phyloP scores from a whole-genome alignment of 2,329 filamentous ascomycete genomes.

The Myrmaecium sp. region DNA sequence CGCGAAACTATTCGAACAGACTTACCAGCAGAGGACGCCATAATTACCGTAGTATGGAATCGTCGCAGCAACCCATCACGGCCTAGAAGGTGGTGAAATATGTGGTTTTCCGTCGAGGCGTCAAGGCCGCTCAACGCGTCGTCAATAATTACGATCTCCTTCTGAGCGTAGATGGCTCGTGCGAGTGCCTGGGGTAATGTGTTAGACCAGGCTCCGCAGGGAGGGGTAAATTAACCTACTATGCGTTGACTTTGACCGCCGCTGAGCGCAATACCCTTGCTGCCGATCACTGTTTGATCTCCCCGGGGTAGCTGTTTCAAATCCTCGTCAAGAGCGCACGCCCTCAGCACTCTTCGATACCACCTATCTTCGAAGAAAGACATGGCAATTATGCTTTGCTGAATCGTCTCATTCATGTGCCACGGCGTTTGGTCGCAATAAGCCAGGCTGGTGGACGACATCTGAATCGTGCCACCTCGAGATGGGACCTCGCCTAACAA shows the following conservation, averaged over 20 bases:
- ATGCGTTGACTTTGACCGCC: slow-evolving; percentile 37
- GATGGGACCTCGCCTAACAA: slow-evolving; percentile 17
- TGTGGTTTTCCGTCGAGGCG: slow-evolving; percentile 29
- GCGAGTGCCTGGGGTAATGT: too few species aligned
- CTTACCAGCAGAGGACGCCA: slow-evolving; percentile 16
- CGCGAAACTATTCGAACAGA: not conserved
- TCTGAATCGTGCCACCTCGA: slow-evolving; percentile 14
- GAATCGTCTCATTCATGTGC: slow-evolving; percentile 20
- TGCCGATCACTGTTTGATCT: slow-evolving; percentile 31
- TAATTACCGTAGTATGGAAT: slow-evolving; percentile 17
- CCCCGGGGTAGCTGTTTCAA: slow-evolving; percentile 15
- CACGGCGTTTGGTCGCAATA: slow-evolving; percentile 22
- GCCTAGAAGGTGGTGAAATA: slow-evolving; percentile 31
- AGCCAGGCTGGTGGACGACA: slow-evolving; percentile 16
- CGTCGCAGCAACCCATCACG: slow-evolving; percentile 27
- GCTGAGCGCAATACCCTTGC: slow-evolving; percentile 33
- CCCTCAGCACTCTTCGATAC: slow-evolving; percentile 19
- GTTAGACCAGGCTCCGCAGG: slow-evolving; percentile 2
- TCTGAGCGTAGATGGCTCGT: slow-evolving; percentile 33
- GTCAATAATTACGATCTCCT: slow-evolving; percentile 31
- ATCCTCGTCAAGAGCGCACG: slow-evolving; percentile 19
- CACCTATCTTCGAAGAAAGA: slow-evolving; percentile 19
- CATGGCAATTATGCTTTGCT: slow-evolving; percentile 20
- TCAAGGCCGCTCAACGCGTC: slow-evolving; percentile 37
- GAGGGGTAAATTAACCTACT: slow-evolving; percentile 14